Conservation (phyloP, 2,329 filamentous ascomycete genomes). For the Sporothrix inflata region DNA sequence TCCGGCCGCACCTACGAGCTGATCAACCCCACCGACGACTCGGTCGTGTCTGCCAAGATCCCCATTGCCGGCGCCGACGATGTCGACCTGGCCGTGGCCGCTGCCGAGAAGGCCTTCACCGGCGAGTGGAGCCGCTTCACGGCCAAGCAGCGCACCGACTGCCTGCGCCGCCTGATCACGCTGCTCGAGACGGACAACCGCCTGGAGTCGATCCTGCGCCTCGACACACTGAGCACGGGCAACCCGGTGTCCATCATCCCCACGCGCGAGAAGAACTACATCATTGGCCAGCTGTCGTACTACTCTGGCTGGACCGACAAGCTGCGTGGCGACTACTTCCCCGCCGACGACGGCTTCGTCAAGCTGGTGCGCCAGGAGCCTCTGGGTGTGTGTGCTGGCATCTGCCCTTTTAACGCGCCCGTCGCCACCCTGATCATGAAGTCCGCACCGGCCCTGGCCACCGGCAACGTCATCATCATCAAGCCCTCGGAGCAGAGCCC, state of each 20-base stretch:
- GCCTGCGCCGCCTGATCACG: neutral
- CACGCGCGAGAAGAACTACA: constrained; percentile 28
- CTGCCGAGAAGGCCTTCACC: constrained; percentile 43
- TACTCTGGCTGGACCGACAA: constrained; percentile 46
- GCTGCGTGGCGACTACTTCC: constrained; percentile 43
- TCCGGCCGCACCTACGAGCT: constrained; percentile 11
- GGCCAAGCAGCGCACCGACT: constrained; percentile 18
- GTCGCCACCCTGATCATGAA: constrained; percentile 69
- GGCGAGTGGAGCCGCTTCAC: constrained; percentile 27
- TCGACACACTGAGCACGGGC: constrained; percentile 24
- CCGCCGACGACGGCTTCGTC: constrained; percentile 51
- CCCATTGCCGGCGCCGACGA: constrained; percentile 26
- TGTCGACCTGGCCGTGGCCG: constrained; percentile 22
- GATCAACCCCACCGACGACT: constrained; percentile 26
- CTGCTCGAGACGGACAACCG: constrained; percentile 17
- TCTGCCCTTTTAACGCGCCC: constrained; percentile 45
- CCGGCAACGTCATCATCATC: constrained; percentile 58
- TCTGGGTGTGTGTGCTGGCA: constrained; percentile 26
- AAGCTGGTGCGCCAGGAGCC: constrained; percentile 26
- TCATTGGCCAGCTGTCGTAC: constrained; percentile 17
- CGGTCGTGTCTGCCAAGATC: neutral
- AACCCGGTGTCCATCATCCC: constrained; percentile 28
- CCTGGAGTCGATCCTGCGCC: constrained; percentile 8
- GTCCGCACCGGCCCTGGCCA: constrained; percentile 62
- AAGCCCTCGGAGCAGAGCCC: constrained; percentile 62